These are phyloP conservation scores for Kluyveromyces aestuarii DNA, from an alignment of 805 yeast species.

Conservation along the genomic window DNA sequence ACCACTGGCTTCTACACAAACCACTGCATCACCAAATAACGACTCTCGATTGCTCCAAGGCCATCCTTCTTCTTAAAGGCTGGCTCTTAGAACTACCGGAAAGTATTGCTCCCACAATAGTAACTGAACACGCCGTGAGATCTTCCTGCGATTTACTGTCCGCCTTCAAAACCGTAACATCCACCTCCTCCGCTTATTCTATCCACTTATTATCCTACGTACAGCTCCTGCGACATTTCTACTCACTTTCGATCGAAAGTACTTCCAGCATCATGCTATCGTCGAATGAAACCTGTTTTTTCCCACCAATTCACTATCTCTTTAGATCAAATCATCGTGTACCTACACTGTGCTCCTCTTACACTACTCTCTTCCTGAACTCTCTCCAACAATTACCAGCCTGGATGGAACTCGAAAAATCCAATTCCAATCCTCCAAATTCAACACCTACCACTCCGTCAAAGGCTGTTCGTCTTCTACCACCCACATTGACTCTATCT, in stretches of 20 bases:
- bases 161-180: neutral
- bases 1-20: neutral
- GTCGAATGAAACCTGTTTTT: neutral
- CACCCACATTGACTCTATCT: neutral
- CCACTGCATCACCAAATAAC: neutral
- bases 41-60: neutral
- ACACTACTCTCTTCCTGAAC: neutral
- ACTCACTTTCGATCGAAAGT: neutral
- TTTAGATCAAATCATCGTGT: neutral
- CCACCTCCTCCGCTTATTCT: neutral
- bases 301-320: neutral
- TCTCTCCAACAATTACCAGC: neutral
- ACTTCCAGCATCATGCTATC: neutral
- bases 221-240: neutral
- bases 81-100: conserved; percentile 55
- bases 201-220: neutral
- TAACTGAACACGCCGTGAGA: neutral
- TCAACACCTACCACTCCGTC: neutral
- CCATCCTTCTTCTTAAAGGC: conserved; percentile 34
- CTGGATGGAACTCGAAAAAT: neutral
- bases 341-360: neutral
- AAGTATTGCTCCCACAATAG: conserved; percentile 29
- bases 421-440: neutral
- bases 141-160: neutral
- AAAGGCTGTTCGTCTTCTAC: neutral